Base-by-base conservation (phyloP, 768 basidiomycete species). In the Termitomyces sp. region DNA sequence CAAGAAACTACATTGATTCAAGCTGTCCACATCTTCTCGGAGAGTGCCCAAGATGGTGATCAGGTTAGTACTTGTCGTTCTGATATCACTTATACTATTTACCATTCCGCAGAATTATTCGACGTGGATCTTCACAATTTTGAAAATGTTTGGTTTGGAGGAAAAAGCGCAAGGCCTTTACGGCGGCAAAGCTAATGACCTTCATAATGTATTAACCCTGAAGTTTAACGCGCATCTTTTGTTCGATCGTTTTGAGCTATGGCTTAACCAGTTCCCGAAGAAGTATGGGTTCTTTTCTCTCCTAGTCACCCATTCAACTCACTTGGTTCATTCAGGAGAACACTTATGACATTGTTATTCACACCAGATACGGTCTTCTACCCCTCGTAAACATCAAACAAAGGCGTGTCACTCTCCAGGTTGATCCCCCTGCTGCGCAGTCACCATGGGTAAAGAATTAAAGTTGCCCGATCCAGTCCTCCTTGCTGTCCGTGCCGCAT, bases 141-240 rank as follows among this genome's bases (percentile, higher is more conserved):
- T 72, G 64, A 1, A 53, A 18, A 52, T 61, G 20, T 72, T 74
- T 58, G 70, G 71, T 4, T 63, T 68, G 37, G 44, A 50, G 49
- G 27, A 55, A 16, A 57, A 65, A 56, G 51, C 61, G 20, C 60
- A 66, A 1, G 65, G 69, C 13, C 45, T 75, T 8, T 64, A 70
- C 37, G 74, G 73, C 40, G 22, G 45, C 22, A 66, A 68, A 26
- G 53, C 72, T 5, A 72, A 72, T 55, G 64, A 65, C 33, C 64
- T 75, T 16, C 65, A 67, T 42, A 74, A 74, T 42, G 65, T 70
- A 13, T 65, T 76, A 64, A 74, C 72, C 20, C 20, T 74, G 62
- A 51, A 33, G 26, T 7, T 18, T 20, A 42, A 42, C 30, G 44
- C 66, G 5, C 69, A 70, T 56, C 5, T 20, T 0, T 20, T 2